These are phyloP conservation scores for Aspergillus versicolor DNA, from an alignment of 2,329 filamentous ascomycete species.

Conservation along the genomic window DNA sequence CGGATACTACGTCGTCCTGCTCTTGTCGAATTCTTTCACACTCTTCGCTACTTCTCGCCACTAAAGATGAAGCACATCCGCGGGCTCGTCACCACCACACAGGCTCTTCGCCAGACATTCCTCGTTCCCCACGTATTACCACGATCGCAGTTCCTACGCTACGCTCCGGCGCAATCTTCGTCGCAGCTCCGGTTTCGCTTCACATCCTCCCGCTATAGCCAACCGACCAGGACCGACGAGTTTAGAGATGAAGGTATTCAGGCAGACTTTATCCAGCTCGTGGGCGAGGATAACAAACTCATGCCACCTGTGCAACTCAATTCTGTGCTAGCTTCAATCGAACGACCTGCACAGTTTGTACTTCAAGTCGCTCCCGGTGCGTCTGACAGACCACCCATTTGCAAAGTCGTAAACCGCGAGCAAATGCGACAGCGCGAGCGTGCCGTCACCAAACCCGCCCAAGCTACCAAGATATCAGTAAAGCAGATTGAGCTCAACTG, in stretches of 20 bases:
- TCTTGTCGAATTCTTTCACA: neutral
- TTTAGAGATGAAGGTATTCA: slow-evolving; percentile 37
- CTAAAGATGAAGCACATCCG: slow-evolving; percentile 35
- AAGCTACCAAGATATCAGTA: slow-evolving; percentile 40
- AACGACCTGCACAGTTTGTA: slow-evolving; percentile 53
- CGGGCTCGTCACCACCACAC: slow-evolving; percentile 32
- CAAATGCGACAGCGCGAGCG: slow-evolving; percentile 50
- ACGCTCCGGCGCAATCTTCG: slow-evolving; percentile 8
- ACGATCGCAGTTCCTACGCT: slow-evolving; percentile 15
- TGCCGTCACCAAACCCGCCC: slow-evolving; percentile 37
- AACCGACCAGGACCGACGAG: slow-evolving; percentile 9
- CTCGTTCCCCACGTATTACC: slow-evolving; percentile 20
- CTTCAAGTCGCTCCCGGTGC: slow-evolving; percentile 46
- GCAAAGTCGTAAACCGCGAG: slow-evolving; percentile 66
- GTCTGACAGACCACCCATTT: slow-evolving; percentile 56
- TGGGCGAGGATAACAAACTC: slow-evolving; percentile 33
- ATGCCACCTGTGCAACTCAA: slow-evolving; percentile 28
- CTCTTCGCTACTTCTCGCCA: neutral
- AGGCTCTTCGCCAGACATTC: slow-evolving; percentile 33
- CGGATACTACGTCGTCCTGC: neutral
- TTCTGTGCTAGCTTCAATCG: slow-evolving; percentile 43
- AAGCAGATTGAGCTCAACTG: slow-evolving; percentile 92
- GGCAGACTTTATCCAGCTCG: slow-evolving; percentile 32
- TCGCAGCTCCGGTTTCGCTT: slow-evolving; percentile 20
- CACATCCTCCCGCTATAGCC: neutral